phyloP scores from a whole-genome alignment of 2,329 filamentous ascomycete genomes.

The Rutstroemia sp. region DNA sequence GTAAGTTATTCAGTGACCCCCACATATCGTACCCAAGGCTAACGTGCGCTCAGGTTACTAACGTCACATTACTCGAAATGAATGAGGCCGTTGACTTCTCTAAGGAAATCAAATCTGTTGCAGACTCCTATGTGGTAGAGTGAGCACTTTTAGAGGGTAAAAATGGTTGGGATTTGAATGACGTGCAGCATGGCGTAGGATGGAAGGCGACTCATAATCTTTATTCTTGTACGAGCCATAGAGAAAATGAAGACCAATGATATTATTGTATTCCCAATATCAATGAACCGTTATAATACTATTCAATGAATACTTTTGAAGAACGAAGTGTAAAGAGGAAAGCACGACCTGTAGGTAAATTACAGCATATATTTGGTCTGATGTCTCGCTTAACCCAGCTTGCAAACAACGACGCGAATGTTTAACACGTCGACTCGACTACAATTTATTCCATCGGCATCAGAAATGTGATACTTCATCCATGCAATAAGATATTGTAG shows the following conservation, averaged over 20 bases:
- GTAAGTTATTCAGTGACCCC: conserved; percentile 47
- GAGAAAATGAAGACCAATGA: conserved; percentile 13
- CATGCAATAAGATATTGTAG: neutral
- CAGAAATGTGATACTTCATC: neutral
- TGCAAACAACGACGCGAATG: neutral
- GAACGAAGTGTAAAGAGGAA: neutral
- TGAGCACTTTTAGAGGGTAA: conserved; percentile 36
- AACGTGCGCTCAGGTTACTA: conserved; percentile 47
- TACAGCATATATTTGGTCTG: neutral
- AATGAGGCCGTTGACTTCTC: conserved; percentile 75
- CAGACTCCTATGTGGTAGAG: conserved; percentile 71
- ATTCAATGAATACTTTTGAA: too few species aligned
- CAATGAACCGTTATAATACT: too few species aligned
- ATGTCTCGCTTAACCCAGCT: conserved; percentile 3
- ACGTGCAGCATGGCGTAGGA: conserved; percentile 23
- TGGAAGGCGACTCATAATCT: conserved; percentile 12
- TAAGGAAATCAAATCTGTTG: conserved; percentile 70
- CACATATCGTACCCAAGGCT: conserved; percentile 15
- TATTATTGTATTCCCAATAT: neutral
- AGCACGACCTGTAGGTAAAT: neutral
- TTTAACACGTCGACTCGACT: neutral
- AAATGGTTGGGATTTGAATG: conserved; percentile 14
- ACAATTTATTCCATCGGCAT: neutral
- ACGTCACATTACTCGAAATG: conserved; percentile 65
- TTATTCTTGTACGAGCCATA: conserved; percentile 13